Base-by-base conservation (phyloP, 2,329 filamentous ascomycete genomes). In the Allantophomopsis lycopodina region DNA sequence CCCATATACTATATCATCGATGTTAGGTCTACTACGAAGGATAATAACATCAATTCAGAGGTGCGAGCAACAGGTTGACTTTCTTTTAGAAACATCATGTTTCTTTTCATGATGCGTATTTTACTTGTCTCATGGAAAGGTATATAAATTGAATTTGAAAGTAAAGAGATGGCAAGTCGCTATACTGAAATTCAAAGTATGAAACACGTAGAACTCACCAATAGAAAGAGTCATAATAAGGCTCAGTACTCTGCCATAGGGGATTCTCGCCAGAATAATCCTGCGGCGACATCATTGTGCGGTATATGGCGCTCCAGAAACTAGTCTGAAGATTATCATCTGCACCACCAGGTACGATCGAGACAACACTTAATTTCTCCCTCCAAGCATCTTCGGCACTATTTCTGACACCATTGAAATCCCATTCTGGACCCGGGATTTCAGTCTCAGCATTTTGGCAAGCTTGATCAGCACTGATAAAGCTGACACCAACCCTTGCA, bases 231-330 rank as follows among this genome's bases (percentile, higher is more conserved):
- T 83, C 79, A 48, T 79, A 83, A 49, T 83, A 83, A 1, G 77
- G 78, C 54, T 80, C 76, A 2, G 61, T 61, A 35, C 68, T 75
- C 3, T 67, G 46, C 76, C 78, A 83, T 0, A 73, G 53, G 1
- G 76, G 76, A 39, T 83, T 83, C 53, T 83, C 79, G 0, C 75
- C 75, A 0, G 78, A 82, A 46, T 81, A 82, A 47, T 83, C 79
- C 48, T 82, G 77, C 4, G 78, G 78, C 38, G 71, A 76, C 43
- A 83, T 71, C 67, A 81, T 71, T 4, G 73, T 69, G 10, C 78
- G 64, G 51, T 83, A 83, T 16, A 78, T 66, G 5, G 76, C 77
- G 32, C 74, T 79, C 64, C 77, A 83, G 47, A 83, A 80, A 21
- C 71, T 69, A 15, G 54, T 70, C 40, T 76, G 59, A 2, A 77